Percentiles rank a stretch among this genome's conserved stretches.
phyloP scores from a whole-genome alignment of 2,329 filamentous ascomycete species.

The Emergomyces orientalis region DNA sequence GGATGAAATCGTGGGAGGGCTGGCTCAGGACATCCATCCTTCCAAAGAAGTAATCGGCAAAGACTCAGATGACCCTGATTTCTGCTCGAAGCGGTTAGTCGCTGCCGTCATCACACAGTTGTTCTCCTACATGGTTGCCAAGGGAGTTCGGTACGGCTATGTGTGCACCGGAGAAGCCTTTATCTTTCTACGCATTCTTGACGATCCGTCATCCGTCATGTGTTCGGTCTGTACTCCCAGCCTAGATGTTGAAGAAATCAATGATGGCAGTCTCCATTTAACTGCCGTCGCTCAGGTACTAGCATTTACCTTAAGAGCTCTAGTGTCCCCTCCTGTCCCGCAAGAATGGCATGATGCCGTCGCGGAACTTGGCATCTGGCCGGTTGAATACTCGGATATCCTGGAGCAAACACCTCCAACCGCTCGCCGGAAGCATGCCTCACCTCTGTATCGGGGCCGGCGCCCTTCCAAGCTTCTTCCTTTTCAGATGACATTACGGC shows the following conservation, averaged over 20 bases:
- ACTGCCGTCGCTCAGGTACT: constrained; percentile 27
- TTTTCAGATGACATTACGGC: not conserved
- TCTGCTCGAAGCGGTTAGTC: constrained; percentile 19
- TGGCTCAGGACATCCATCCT: constrained; percentile 19
- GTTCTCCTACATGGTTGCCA: constrained; percentile 12
- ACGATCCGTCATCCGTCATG: constrained; percentile 18
- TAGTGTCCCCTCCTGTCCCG: constrained; percentile 18
- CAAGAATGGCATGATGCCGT: constrained; percentile 20
- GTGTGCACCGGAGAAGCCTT: constrained; percentile 25
- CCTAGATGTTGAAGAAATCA: constrained; percentile 19
- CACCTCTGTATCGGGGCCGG: not conserved
- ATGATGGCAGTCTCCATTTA: constrained; percentile 21
- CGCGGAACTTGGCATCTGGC: constrained; percentile 18
- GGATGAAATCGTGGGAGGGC: constrained; percentile 20
- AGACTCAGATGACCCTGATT: constrained; percentile 21
- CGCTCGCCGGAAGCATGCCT: not conserved
- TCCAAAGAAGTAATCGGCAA: constrained; percentile 20
- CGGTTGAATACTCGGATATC: constrained; percentile 18
- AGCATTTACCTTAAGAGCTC: constrained; percentile 25
- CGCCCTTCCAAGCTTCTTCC: not conserved
- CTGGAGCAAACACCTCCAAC: constrained; percentile 3
- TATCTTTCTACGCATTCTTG: constrained; percentile 23
- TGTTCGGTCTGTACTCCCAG: constrained; percentile 22
- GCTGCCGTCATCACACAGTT: constrained; percentile 22
- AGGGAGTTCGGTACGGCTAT: constrained; percentile 20